phyloP scores from a whole-genome alignment of 2,329 filamentous ascomycete genomes.

The Sporothrix euskadiensis region DNA sequence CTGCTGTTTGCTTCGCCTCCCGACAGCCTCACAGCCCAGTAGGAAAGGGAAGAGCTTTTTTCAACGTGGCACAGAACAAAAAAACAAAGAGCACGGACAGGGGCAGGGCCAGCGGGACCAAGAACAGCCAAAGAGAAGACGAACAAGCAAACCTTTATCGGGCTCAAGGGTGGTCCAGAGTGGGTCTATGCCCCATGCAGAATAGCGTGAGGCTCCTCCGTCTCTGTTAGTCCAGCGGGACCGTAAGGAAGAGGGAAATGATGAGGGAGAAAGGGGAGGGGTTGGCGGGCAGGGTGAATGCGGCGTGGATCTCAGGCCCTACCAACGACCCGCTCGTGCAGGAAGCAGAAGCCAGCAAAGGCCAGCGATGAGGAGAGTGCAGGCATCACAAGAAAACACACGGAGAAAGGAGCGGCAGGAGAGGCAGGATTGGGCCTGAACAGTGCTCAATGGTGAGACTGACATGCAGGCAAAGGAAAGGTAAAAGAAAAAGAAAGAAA shows the following conservation, averaged over 20 bases:
- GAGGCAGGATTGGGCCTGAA: background rate
- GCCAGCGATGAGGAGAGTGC: too few species aligned
- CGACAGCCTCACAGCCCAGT: background rate
- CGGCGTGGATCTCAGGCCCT: conserved; percentile 15
- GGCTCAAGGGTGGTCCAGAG: background rate
- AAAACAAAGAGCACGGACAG: background rate
- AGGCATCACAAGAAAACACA: too few species aligned
- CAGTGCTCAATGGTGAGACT: background rate
- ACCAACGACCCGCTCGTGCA: conserved; percentile 17
- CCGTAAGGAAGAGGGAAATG: background rate
- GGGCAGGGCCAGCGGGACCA: background rate
- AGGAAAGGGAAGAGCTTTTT: background rate
- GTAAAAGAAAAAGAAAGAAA: too few species aligned
- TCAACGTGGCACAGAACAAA: background rate
- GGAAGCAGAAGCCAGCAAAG: conserved; percentile 8
- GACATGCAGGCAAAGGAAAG: background rate
- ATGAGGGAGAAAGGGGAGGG: background rate
- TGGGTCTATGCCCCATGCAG: background rate
- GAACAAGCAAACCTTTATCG: background rate
- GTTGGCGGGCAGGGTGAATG: conserved; percentile 2
- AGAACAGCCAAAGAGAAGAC: background rate
- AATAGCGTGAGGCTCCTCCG: background rate
- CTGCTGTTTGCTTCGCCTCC: conserved; percentile 19
- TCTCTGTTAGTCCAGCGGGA: background rate
- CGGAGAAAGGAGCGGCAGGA: background rate